These are phyloP conservation scores for Backusella morwellensis DNA, from an alignment of 192 early-diverging fungal species.

Conservation along the genomic window DNA sequence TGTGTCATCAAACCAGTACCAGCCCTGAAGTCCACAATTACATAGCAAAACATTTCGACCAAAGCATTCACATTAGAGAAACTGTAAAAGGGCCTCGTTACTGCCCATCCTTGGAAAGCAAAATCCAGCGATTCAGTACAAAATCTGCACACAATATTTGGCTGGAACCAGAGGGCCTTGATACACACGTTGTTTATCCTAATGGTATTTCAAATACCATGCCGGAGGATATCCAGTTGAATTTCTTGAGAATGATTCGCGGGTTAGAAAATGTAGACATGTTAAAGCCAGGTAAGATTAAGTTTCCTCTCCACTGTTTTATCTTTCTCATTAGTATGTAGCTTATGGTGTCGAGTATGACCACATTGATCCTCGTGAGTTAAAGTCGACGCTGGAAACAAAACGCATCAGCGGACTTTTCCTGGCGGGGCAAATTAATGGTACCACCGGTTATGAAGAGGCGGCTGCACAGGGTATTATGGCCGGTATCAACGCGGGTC, in stretches of 20 bases:
- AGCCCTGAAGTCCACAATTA: conserved; percentile 64
- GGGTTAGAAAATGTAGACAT: conserved; percentile 76
- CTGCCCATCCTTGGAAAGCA: conserved; percentile 82
- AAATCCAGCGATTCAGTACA: conserved; percentile 70
- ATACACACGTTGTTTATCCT: conserved; percentile 73
- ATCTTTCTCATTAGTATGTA: neutral
- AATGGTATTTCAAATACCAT: conserved; percentile 86
- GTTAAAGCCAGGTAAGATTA: conserved; percentile 53
- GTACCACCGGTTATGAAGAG: conserved; percentile 86
- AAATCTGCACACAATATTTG: conserved; percentile 70
- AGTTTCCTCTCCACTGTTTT: neutral
- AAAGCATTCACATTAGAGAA: conserved; percentile 80
- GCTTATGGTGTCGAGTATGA: conserved; percentile 89
- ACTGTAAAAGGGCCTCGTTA: conserved; percentile 82
- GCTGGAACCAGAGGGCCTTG: conserved; percentile 77
- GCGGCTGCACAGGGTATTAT: conserved; percentile 80
- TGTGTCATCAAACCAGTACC: conserved; percentile 78
- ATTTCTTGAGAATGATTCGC: conserved; percentile 67
- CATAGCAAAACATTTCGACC: conserved; percentile 70
- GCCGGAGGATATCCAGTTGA: conserved; percentile 72
- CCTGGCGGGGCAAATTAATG: conserved; percentile 85
- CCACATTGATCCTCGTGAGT: conserved; percentile 79
- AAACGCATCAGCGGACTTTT: conserved; percentile 74
- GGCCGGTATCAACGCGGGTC: conserved; percentile 75
- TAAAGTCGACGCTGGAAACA: conserved; percentile 73